Evolutionary conservation across 2,329 filamentous ascomycete genomes (phyloP).

Genomic region (Botryotinia globosa): DNA sequence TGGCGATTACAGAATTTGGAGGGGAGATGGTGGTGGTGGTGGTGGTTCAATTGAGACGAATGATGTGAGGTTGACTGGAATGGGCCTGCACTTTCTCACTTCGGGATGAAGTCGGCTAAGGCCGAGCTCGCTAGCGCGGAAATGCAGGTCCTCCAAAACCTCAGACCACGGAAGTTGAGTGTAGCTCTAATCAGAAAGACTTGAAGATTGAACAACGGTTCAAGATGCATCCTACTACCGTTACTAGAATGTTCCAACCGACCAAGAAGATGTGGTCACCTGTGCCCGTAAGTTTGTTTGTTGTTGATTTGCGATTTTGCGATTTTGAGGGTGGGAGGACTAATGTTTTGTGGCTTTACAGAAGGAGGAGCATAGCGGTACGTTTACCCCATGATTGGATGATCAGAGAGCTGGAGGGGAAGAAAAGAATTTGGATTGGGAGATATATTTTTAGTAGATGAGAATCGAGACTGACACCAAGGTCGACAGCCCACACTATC

Average conservation of each 20-base stretch:
- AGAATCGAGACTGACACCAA: slow-evolving; percentile 27
- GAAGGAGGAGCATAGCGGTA: slow-evolving; percentile 68
- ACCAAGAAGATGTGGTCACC: slow-evolving; percentile 66
- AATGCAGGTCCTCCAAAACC: slow-evolving; percentile 20
- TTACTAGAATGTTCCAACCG: slow-evolving; percentile 65
- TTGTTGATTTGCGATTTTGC: neutral
- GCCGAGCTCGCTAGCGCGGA: slow-evolving; percentile 23
- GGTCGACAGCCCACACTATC: slow-evolving; percentile 78
- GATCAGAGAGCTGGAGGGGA: neutral
- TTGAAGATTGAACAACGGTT: slow-evolving; percentile 25
- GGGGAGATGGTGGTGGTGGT: slow-evolving; percentile 35
- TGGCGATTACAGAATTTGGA: slow-evolving; percentile 35
- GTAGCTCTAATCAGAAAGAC: slow-evolving; percentile 13
- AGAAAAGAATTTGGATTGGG: neutral
- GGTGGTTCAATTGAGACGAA: slow-evolving; percentile 39
- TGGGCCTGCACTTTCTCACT: slow-evolving; percentile 16
- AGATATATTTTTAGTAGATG: slow-evolving; percentile 21
- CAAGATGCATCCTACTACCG: slow-evolving; percentile 50
- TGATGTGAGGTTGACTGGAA: slow-evolving; percentile 33
- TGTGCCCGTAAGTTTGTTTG: slow-evolving; percentile 63
- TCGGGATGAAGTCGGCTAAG: slow-evolving; percentile 39
- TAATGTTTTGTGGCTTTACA: slow-evolving; percentile 37
- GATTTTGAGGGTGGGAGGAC: slow-evolving; percentile 9
- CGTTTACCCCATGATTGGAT: slow-evolving; percentile 39
- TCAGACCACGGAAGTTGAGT: slow-evolving; percentile 28